phyloP scores from a whole-genome alignment of 1,284 basidiomycete species.

The Cutaneotrichosporon arboriforme region DNA sequence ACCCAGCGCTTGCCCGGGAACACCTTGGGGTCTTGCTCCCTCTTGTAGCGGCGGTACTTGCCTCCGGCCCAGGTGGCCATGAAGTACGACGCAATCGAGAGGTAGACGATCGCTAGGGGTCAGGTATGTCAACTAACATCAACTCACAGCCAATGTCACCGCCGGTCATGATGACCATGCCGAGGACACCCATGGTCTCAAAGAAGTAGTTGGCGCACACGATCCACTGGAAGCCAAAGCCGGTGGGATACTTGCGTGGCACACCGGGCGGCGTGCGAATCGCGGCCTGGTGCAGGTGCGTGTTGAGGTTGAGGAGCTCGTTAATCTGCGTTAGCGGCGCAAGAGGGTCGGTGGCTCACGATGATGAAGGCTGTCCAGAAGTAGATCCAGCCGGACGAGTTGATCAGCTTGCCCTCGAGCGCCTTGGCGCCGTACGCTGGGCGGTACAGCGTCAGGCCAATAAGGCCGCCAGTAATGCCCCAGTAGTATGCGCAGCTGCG shows the following conservation, averaged over 20 bases:
- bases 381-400: slow-evolving; percentile 64
- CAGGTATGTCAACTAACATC: background rate
- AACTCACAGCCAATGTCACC: slow-evolving; percentile 65
- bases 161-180: slow-evolving; percentile 69
- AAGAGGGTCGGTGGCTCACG: slow-evolving; percentile 52
- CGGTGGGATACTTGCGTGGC: slow-evolving; percentile 75
- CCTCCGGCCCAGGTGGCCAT: slow-evolving; percentile 88
- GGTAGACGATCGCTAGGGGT: slow-evolving; percentile 63
- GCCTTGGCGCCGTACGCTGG: slow-evolving; percentile 59
- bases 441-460: slow-evolving; percentile 75
- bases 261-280: slow-evolving; percentile 77
- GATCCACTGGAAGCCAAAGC: slow-evolving; percentile 70
- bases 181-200: slow-evolving; percentile 73
- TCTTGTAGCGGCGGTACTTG: slow-evolving; percentile 87
- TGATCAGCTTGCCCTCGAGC: slow-evolving; percentile 63
- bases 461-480: slow-evolving; percentile 69
- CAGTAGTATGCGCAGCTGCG: slow-evolving; percentile 81
- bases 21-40: slow-evolving; percentile 76
- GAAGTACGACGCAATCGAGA: slow-evolving; percentile 60
- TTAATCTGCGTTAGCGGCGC: slow-evolving; percentile 57
- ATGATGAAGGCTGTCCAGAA: slow-evolving; percentile 65
- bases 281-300: slow-evolving; percentile 74
- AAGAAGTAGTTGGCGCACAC: slow-evolving; percentile 96
- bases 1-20: slow-evolving; percentile 45
- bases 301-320: slow-evolving; percentile 78